Evolutionary conservation across 2,329 filamentous ascomycete species (phyloP).

Genomic region (Hymenoscyphus scutula): DNA sequence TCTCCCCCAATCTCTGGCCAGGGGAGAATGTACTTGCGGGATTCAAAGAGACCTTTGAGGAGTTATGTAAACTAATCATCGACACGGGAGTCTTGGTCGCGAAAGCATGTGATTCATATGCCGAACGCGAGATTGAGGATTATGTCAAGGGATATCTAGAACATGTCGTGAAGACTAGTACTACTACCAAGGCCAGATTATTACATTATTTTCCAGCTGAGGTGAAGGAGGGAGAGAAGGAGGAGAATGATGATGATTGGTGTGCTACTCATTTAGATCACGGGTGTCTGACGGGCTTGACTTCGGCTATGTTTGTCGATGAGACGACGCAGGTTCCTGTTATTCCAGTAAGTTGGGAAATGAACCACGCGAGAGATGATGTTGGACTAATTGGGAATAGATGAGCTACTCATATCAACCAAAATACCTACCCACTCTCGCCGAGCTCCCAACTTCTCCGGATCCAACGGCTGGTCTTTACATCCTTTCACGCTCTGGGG

Average conservation of each 20-base stretch:
- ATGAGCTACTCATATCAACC: conserved; percentile 33
- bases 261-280: conserved; percentile 90
- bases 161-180: conserved; percentile 78
- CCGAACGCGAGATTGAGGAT: conserved; percentile 70
- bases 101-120: conserved; percentile 84
- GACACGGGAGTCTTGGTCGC: conserved; percentile 87
- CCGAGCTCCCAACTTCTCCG: conserved; percentile 72
- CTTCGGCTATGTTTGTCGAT: conserved; percentile 94
- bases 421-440: conserved; percentile 48
- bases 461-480: conserved; percentile 88
- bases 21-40: conserved; percentile 64
- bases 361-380: background rate
- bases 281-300: conserved; percentile 89
- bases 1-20: conserved; percentile 89
- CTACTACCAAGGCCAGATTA: conserved; percentile 85
- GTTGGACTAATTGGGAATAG: background rate
- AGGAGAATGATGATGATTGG: conserved; percentile 76
- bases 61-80: conserved; percentile 80
- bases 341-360: conserved; percentile 27
- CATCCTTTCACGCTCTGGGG: conserved; percentile 80
- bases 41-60: conserved; percentile 70
- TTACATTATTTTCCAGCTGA: conserved; percentile 85
- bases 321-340: conserved; percentile 51
- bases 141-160: conserved; percentile 82
- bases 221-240: conserved; percentile 37